Evolutionary conservation across 805 yeast genomes (phyloP).

Genomic region (Wickerhamomyces bisporus): DNA sequence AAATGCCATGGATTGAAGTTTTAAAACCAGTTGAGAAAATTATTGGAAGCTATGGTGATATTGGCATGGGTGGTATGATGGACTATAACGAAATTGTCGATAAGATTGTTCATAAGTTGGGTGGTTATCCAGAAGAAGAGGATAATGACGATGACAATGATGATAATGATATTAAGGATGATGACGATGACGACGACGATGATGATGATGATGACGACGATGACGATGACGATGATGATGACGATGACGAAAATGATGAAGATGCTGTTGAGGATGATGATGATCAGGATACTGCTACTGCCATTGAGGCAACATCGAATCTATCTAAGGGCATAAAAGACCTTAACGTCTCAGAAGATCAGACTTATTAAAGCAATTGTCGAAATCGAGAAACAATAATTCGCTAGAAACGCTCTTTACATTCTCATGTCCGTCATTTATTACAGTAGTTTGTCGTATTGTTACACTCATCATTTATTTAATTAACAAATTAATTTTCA

Average conservation of each 20-base stretch:
- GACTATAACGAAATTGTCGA: constrained; percentile 95
- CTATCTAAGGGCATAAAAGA: constrained; percentile 22
- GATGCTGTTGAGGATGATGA: constrained; percentile 14
- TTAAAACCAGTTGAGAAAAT: constrained; percentile 93
- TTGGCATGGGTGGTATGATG: constrained; percentile 99
- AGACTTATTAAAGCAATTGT: too few relatives aligned
- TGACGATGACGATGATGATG: constrained; percentile 25
- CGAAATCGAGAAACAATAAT: too few relatives aligned
- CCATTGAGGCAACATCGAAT: constrained; percentile 8
- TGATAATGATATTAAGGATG: constrained; percentile 41
- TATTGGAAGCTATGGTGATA: constrained; percentile 88
- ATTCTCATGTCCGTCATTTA: too few relatives aligned
- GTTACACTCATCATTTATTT: too few relatives aligned
- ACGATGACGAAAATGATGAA: constrained; percentile 10
- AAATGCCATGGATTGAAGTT: constrained; percentile 94
- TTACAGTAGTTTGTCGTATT: too few relatives aligned
- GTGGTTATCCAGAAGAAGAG: constrained; percentile 54
- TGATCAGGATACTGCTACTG: constrained; percentile 12
- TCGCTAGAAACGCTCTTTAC: too few relatives aligned
- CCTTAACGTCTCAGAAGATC: constrained; percentile 22
- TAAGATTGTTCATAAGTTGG: constrained; percentile 66
- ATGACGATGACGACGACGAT: constrained; percentile 40
- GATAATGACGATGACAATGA: constrained; percentile 43
- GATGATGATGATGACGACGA: constrained; percentile 38
- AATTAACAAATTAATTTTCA: too few relatives aligned